Base-by-base conservation (phyloP, 2,329 filamentous ascomycete species). In the Coniochaeta prunicola region DNA sequence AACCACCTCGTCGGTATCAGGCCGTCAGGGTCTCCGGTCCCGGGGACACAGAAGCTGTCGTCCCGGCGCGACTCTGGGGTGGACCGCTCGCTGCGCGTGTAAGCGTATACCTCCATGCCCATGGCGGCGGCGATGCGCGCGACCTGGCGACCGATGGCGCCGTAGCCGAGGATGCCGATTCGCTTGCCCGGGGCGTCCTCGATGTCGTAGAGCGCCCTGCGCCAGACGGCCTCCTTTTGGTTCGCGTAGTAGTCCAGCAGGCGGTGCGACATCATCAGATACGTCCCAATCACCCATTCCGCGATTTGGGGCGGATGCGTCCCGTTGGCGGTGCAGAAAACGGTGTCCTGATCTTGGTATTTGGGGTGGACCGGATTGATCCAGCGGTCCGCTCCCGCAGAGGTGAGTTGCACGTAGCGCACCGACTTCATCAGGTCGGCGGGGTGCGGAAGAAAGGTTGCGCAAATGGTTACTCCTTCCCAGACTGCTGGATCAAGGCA, bases 51-150 rank as follows among this genome's bases (percentile, higher is more conserved):
- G 70, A 85, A 91, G 15, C 83, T 82, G 8, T 71, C 69, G 66
- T 89, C 83, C 40, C 70, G 74, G 56, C 79, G 80, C 6, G 81
- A 83, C 58, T 84, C 83, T 0, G 82, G 77, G 0, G 86, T 88
- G 2, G 74, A 65, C 36, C 83, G 81, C 0, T 84, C 80, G 1
- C 77, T 80, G 1, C 82, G 82, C 0, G 87, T 90, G 71, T 86
- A 89, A 1, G 86, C 88, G 64, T 88, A 77, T 1, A 91, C 80
- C 53, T 83, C 76, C 81, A 88, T 87, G 13, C 87, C 88, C 65
- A 88, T 69, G 3, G 84, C 83, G 21, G 77, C 74, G 3, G 78
- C 80, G 7, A 88, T 76, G 8, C 73, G 70, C 8, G 73, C 77
- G 56, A 66, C 67, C 56, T 79, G 74, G 4, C 77, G 69, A 4